A percentile compares a stretch with the other conserved stretches of the same genome.
These are phyloP conservation scores for Withania somnifera DNA, from an alignment of 305 asterid genomes.

Conservation along the genomic window DNA sequence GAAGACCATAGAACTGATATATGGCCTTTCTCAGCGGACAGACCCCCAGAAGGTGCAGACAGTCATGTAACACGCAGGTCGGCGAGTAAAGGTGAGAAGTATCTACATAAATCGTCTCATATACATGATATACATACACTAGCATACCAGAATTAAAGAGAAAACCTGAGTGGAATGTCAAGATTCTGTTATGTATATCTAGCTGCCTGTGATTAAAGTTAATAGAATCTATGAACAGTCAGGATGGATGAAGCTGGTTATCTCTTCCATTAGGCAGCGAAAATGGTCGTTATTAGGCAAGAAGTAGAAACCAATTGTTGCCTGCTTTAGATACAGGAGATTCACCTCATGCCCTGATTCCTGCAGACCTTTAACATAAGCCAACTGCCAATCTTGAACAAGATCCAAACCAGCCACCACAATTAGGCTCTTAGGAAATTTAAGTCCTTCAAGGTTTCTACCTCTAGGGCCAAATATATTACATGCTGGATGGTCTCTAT, in stretches of 20 bases:
- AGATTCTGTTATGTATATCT: slow-evolving; percentile 9
- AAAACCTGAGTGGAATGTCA: slow-evolving; percentile 4
- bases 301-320: slow-evolving; percentile 25
- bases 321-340: slow-evolving; percentile 18
- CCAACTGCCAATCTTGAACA: slow-evolving; percentile 30
- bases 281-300: slow-evolving; percentile 27
- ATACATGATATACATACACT: slow-evolving; percentile 19
- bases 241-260: slow-evolving; percentile 13
- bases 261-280: slow-evolving; percentile 18
- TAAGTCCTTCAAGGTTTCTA: slow-evolving; percentile 14
- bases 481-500: slow-evolving; percentile 30
- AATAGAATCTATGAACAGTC: slow-evolving; percentile 6
- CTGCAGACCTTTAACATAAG: slow-evolving; percentile 19
- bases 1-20: neutral
- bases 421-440: slow-evolving; percentile 18
- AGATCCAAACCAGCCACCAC: slow-evolving; percentile 31
- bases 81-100: neutral
- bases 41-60: neutral
- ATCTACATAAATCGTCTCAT: slow-evolving; percentile 18
- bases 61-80: neutral
- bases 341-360: slow-evolving; percentile 16
- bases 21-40: slow-evolving; percentile 1
- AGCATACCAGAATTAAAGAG: slow-evolving; percentile 5
- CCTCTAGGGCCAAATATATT: slow-evolving; percentile 23
- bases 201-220: no score